Conservation (phyloP, 1,139 yeast species). For the Diutina pseudorugosa region DNA sequence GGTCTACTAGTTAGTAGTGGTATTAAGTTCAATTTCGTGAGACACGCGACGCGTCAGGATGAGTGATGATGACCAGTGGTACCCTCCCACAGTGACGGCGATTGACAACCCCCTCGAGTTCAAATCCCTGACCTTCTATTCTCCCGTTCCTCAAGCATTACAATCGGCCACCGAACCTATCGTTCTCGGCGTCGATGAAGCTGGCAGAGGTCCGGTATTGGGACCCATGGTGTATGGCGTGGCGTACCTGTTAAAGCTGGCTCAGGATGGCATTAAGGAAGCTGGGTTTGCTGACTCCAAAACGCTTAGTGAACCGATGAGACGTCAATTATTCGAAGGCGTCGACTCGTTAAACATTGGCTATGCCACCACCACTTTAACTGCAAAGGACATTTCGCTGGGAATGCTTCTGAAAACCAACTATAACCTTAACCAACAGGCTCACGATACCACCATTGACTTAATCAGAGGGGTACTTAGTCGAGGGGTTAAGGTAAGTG, state of each 20-base stretch:
- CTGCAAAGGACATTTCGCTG: constrained; percentile 76
- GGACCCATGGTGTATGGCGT: constrained; percentile 97
- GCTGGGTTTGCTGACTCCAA: constrained; percentile 92
- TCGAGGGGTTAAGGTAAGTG: constrained; percentile 49
- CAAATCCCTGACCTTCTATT: background rate
- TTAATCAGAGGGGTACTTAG: constrained; percentile 51
- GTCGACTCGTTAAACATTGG: constrained; percentile 62
- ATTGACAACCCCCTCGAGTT: constrained; percentile 13
- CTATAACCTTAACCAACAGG: constrained; percentile 87
- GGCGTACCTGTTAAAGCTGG: constrained; percentile 55
- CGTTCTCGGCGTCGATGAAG: constrained; percentile 90
- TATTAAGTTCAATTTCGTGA: too few relatives aligned
- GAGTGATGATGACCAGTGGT: constrained; percentile 10
- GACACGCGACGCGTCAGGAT: background rate
- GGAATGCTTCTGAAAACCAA: constrained; percentile 54
- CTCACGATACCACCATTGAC: constrained; percentile 85
- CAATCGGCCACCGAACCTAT: constrained; percentile 14
- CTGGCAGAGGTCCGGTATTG: constrained; percentile 95
- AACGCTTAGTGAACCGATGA: constrained; percentile 59
- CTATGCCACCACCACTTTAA: constrained; percentile 77
- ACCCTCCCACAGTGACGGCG: constrained; percentile 21
- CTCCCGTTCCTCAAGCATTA: constrained; percentile 17
- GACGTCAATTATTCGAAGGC: constrained; percentile 47
- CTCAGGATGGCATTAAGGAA: constrained; percentile 13
- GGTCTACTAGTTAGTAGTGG: too few relatives aligned